Evolutionary conservation across 1,284 basidiomycete genomes (phyloP), one percentile per base, ranked within the genome.

Genomic region (Schizophyllum amplum): DNA sequence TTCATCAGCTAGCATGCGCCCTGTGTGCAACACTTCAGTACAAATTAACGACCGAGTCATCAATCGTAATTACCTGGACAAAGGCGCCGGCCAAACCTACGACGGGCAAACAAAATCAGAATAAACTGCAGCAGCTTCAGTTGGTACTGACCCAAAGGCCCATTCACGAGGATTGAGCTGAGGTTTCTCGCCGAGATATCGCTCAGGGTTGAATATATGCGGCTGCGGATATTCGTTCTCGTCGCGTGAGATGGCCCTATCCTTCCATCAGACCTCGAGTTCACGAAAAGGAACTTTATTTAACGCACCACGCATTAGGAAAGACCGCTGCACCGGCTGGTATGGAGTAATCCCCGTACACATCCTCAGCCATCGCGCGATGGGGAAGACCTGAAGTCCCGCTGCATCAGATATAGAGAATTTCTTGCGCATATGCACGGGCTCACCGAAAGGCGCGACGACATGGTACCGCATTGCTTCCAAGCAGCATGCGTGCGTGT

Each of bases 251-350:
- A 62, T 60, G 47, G 57, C 55, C 64, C 63, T 66, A 23, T 17
- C 24, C 13, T 3, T 3, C 33, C 33, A 17, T 42, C 3, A 13
- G 48, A 20, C 4, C 20, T 50, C 21, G 48, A 21, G 48, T 9
- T 5, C 1, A 50, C 15, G 2, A 50, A 50, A 51, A 24, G 33
- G 26, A 7, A 51, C n/a, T 5, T 3, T 17, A 9, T 47, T 2
- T 15, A 46, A 55, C 68, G 7, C 54, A 74, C 75, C 71, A 71
- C 25, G 72, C 2, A 55, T 78, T 75, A n/a, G 70, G 27, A 1
- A 77, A 55, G 2, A 76, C 59, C 20, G 72, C 57, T 0, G 70
- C 61, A n/a, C 69, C 72, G 55, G 75, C 73, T 6, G 75, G 76
- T 7, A 76, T 71, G 24, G 66, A 68, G 59, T 69, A 74, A 1